These are phyloP conservation scores for Vigna hirtella DNA, from an alignment of 306 rosid species.

Conservation along the genomic window DNA sequence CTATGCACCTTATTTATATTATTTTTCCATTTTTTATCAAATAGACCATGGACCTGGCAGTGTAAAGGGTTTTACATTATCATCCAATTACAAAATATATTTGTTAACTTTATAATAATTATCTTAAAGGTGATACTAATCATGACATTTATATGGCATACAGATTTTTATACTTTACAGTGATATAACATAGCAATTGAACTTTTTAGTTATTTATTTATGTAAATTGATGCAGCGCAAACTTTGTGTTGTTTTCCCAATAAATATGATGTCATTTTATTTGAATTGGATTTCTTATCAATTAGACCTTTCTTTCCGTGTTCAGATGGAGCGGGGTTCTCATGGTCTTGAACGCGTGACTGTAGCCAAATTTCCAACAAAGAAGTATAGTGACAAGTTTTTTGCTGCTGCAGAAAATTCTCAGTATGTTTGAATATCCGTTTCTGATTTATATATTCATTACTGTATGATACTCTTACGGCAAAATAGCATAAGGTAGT, in stretches of 20 bases:
- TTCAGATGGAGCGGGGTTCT: constrained; percentile 82
- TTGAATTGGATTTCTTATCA: constrained; percentile 40
- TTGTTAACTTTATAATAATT: no score
- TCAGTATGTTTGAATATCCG: constrained; percentile 68
- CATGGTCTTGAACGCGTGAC: constrained; percentile 75
- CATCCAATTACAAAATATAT: background rate
- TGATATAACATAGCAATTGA: background rate
- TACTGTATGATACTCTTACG: constrained; percentile 21
- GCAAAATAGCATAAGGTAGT: background rate
- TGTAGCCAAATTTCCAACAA: constrained; percentile 78
- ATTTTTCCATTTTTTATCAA: background rate
- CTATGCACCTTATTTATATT: no score
- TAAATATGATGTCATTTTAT: constrained; percentile 31
- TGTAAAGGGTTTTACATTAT: background rate
- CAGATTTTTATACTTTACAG: background rate
- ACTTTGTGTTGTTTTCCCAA: constrained; percentile 20
- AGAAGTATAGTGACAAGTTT: constrained; percentile 78
- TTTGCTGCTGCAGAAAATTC: constrained; percentile 77
- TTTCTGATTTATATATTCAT: background rate
- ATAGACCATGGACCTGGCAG: background rate
- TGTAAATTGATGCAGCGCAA: background rate
- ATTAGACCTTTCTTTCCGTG: constrained; percentile 28
- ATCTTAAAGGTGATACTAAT: background rate
- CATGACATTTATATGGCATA: background rate
- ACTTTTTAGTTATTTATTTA: background rate